These are phyloP conservation scores for Microdochium paspali DNA, from an alignment of 2,329 filamentous ascomycete species.

Conservation along the genomic window DNA sequence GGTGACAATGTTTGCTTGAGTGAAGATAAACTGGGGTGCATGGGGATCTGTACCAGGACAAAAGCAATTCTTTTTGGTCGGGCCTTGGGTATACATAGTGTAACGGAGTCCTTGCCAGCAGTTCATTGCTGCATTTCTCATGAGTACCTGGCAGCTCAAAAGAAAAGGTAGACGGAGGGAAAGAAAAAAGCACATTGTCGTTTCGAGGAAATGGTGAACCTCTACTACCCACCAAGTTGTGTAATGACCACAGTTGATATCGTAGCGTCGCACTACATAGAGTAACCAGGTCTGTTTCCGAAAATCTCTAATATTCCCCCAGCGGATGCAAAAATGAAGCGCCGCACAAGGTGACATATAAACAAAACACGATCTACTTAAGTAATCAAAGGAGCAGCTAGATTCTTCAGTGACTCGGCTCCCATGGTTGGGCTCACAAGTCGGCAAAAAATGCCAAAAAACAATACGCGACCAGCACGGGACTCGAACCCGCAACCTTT, in stretches of 20 bases:
- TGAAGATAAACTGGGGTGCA: too few species aligned
- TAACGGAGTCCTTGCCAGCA: background rate
- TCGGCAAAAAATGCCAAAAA: background rate
- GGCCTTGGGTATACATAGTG: background rate
- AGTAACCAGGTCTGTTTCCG: too few species aligned
- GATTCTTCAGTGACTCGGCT: too few species aligned
- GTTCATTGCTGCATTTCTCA: background rate
- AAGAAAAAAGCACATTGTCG: slow-evolving; percentile 1
- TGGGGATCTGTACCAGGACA: background rate
- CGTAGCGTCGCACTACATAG: too few species aligned
- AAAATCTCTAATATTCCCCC: too few species aligned
- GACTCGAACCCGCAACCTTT: slow-evolving; percentile 1
- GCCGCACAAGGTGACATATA: too few species aligned
- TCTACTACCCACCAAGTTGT: background rate
- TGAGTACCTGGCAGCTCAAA: background rate
- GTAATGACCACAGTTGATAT: background rate
- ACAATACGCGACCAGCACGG: background rate
- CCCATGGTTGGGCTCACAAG: too few species aligned
- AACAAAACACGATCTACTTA: too few species aligned
- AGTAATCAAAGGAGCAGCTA: too few species aligned
- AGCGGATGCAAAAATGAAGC: too few species aligned
- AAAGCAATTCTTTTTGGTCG: too few species aligned
- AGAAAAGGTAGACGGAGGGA: background rate
- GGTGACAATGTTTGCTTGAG: slow-evolving; percentile 33
- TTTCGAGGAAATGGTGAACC: too few species aligned